phyloP scores from a whole-genome alignment of 1,284 basidiomycete species.

The Mycosarcoma maydis region DNA sequence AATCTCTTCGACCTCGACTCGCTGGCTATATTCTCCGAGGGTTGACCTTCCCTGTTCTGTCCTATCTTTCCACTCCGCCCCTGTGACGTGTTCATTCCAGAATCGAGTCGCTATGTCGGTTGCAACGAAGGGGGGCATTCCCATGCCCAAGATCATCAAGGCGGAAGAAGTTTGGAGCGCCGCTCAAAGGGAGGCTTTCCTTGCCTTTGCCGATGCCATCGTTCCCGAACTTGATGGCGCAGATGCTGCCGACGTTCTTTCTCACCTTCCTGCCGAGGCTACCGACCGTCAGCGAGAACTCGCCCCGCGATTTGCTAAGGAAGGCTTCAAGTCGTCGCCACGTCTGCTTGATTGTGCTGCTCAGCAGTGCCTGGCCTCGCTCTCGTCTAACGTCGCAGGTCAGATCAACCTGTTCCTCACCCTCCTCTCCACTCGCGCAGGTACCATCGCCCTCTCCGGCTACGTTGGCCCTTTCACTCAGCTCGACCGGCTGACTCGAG shows the following conservation, averaged over 20 bases:
- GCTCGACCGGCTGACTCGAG: slow-evolving; percentile 41
- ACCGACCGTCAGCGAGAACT: slow-evolving; percentile 55
- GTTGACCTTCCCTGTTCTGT: too few relatives aligned
- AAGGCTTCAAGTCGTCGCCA: slow-evolving; percentile 54
- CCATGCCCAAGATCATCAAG: slow-evolving; percentile 43
- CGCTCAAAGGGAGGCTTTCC: slow-evolving; percentile 47
- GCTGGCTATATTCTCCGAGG: too few relatives aligned
- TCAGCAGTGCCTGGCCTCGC: slow-evolving; percentile 49
- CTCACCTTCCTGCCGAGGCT: slow-evolving; percentile 49
- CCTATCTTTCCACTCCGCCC: neutral
- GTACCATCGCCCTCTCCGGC: slow-evolving; percentile 58
- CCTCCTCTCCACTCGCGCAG: slow-evolving; percentile 55
- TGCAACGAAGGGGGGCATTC: slow-evolving; percentile 9
- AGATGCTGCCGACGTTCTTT: slow-evolving; percentile 54
- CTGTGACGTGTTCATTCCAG: too few relatives aligned
- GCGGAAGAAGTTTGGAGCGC: slow-evolving; percentile 47
- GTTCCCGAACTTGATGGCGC: slow-evolving; percentile 54
- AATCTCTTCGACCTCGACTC: too few relatives aligned
- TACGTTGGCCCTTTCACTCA: slow-evolving; percentile 57
- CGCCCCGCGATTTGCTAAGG: slow-evolving; percentile 47
- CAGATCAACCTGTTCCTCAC: slow-evolving; percentile 57
- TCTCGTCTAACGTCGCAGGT: slow-evolving; percentile 45
- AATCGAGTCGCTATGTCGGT: slow-evolving; percentile 42
- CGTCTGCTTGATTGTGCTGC: slow-evolving; percentile 54
- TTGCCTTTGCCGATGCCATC: slow-evolving; percentile 61